phyloP scores from a whole-genome alignment of 257 asterid species.

The Linderniella brevidens region DNA sequence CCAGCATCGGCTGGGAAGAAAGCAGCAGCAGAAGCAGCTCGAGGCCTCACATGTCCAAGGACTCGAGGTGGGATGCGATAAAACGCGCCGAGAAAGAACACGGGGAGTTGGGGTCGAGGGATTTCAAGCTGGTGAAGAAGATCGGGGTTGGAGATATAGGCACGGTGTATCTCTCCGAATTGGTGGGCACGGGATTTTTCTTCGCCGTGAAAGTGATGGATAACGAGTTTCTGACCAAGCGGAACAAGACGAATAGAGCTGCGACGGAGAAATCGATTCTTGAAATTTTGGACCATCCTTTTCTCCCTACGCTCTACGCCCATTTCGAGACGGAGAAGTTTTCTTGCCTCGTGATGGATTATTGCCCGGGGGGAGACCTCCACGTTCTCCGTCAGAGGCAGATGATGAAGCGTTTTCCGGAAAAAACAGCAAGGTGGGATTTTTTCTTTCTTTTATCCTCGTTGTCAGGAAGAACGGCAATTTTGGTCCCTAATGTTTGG shows the following conservation, averaged over 20 bases:
- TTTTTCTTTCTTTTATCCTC: not conserved
- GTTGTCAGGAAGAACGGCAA: not conserved
- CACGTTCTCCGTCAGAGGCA: slow-evolving; percentile 84
- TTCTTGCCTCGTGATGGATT: slow-evolving; percentile 75
- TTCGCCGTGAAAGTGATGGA: slow-evolving; percentile 86
- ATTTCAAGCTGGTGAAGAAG: slow-evolving; percentile 59
- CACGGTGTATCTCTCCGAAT: slow-evolving; percentile 62
- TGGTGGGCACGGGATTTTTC: slow-evolving; percentile 50
- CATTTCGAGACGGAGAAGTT: slow-evolving; percentile 50
- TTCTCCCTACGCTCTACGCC: slow-evolving; percentile 77
- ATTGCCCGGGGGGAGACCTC: slow-evolving; percentile 92
- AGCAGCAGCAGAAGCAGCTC: slow-evolving; percentile 63
- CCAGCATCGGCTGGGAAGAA: slow-evolving; percentile 69
- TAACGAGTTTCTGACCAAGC: slow-evolving; percentile 32
- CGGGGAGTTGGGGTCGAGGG: slow-evolving; percentile 40
- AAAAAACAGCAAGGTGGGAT: slow-evolving; percentile 67
- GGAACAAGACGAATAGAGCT: slow-evolving; percentile 56
- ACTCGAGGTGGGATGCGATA: slow-evolving; percentile 85
- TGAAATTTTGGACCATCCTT: slow-evolving; percentile 80
- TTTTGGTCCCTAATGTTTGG: too few relatives aligned
- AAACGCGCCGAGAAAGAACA: slow-evolving; percentile 39
- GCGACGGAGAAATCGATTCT: slow-evolving; percentile 75
- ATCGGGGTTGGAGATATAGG: slow-evolving; percentile 90
- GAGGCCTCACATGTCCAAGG: slow-evolving; percentile 79
- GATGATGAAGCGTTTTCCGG: slow-evolving; percentile 39